Evolutionary conservation across 768 basidiomycete genomes (phyloP), one percentile per base, ranked within the genome.

Genomic region (Candolleomyces eurysporus): DNA sequence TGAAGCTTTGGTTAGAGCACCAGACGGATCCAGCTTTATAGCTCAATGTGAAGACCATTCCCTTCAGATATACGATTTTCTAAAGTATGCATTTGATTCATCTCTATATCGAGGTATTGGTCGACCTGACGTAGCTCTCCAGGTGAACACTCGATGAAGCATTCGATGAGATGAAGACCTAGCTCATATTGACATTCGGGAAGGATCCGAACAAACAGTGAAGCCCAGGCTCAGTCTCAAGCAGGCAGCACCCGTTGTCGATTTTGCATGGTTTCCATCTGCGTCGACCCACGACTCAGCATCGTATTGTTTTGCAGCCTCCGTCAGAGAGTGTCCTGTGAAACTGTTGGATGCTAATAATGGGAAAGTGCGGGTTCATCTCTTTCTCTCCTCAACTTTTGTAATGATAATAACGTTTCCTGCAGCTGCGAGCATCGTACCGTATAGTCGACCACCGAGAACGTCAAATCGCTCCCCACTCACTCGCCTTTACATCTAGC

Each of bases 391-490:
- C 8, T 36, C 36, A 1, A 36, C 5, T 11, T 36, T 6, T 11
- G 8, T 6, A 6, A 8, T 19, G 53, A 62, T 43, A 42, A 55
- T 56, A 58, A 57, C 52, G 49, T 11, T 17, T 26, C n/a, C 22
- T 45, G 46, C 68, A 97, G 96, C 82, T 93, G 19, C 85, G 96
- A 17, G 96, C 95, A 0, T 95, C 93, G 0, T 98, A 98, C 72
- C 80, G 81, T 45, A 96, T 98, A 43, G 83, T 98, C 10, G 95
- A 98, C 71, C 96, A 98, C 67, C 80, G 90, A n/a, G 96, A 98
- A 74, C 84, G 95, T 36, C 86, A 92, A 58, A 79, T 97, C 45
- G 94, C 93, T 0, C 95, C 96, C 0, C 90, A 94, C 58, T 85
- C 86, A 65, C 78, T 98, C 61, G 81, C 89, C 0, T 98, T 97